Evolutionary conservation across 306 rosid genomes (phyloP), one percentile per base, ranked within the genome.

Genomic region (Acacia acuminata): DNA sequence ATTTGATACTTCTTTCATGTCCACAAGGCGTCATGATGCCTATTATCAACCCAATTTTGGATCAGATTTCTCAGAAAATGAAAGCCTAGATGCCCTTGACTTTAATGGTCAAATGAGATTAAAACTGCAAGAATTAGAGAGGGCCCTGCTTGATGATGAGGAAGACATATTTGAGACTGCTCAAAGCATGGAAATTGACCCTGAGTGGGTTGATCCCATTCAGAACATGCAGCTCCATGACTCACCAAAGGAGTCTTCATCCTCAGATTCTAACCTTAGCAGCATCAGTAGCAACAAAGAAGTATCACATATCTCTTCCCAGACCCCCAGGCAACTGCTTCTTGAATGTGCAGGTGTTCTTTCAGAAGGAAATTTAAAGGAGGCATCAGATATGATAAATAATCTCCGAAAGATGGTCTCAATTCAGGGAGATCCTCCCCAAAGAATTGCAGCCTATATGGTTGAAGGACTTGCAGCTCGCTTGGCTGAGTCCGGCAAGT

Each of bases 391-490:
- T 51, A 95, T 88, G 94, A 89, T 95, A 58, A 82, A 88, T 79
- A 74, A 93, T 82, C 96, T 95, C 55, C 79, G 98, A 73, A 87
- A 89, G 78, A 86, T 88, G 90, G 98, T 93, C 69, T 95, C 98
- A 2, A 86, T 95, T 79, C 94, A 92, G 64, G 98, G 98, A 82
- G 98, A 95, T 58, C 98, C 98, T 60, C 86, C 94, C 38, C 90
- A 92, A 75, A 87, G 98, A 85, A 95, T 95, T 77, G 98, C 98
- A 47, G 98, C 98, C 25, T 95, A 95, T 83, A 93, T 95, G 97
- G 97, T 93, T 63, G 98, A 95, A 92, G 97, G 98, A 79, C 98
- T 95, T 27, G 98, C 94, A 2, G 98, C 98, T 73, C 95, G 98
- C 25, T 0, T 93, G 73, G 94, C 94, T 30, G 70, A 82, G 19